Evolutionary conservation across 2,329 filamentous ascomycete genomes (phyloP), one percentile per base, ranked within the genome.

Genomic region (Alternaria postmessia): DNA sequence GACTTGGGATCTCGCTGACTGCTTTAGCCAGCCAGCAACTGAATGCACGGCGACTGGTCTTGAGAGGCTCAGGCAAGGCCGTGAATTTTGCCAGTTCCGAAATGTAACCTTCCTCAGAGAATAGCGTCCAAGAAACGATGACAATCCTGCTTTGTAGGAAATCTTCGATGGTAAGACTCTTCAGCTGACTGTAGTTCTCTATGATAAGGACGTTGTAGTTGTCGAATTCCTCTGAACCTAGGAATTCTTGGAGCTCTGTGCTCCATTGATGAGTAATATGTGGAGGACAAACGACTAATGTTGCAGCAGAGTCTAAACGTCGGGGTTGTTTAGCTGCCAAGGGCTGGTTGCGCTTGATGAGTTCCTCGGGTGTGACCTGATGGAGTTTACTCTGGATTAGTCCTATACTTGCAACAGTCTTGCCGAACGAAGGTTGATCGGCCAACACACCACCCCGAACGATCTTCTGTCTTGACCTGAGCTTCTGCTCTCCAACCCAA

Each of bases 371-470:
- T 41, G 43, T 39, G 1, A 51, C 26, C 7, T 68, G 43, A 9
- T 75, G 60, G 30, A 81, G 80, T 44, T 84, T 80, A 4, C 77
- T 73, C 36, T 86, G 80, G 30, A 89, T 83, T 8, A 90, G 74
- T 1, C 82, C 87, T 12, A 91, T 79, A 2, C 83, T 84, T 0
- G 85, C 84, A 1, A 87, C 84, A 0, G 89, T 91, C 68, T 91
- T 91, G 0, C 89, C 89, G 68, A 88, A 88, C 0, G 87, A 88
- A 34, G 89, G 87, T 44, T 86, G 81, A 67, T 90, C 87, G 2
- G 88, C 88, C 34, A 90, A 79, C 18, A 91, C 81, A 5, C 88
- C 89, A 12, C 89, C 88, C 18, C 81, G 82, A 41, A 88, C 62
- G 32, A 60, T 36, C 53, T 79, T 49, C n/a, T 36, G 79, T 71